Conservation (phyloP, 768 basidiomycete genomes). For the Boletus reticuloceps region DNA sequence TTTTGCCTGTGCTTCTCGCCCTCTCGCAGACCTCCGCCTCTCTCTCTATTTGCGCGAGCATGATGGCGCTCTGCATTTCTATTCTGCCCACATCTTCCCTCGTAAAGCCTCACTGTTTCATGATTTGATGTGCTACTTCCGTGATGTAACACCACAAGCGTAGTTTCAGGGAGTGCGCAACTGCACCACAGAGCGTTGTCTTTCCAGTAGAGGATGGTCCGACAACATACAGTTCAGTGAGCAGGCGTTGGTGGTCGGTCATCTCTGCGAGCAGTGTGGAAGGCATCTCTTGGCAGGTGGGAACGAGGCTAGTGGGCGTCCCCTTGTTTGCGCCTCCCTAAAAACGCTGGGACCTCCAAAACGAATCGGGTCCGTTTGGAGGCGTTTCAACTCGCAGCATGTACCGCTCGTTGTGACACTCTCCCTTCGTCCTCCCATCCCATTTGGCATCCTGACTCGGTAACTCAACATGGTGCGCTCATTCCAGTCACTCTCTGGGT, state of each 20-base stretch:
- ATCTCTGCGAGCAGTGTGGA: constrained; percentile 11
- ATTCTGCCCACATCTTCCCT: constrained; percentile 46
- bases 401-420: no score
- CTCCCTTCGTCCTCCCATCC: no score
- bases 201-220: constrained; percentile 70
- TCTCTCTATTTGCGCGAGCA: constrained; percentile 50
- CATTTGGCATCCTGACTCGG: no score
- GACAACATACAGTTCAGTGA: constrained; percentile 41
- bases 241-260: constrained; percentile 10
- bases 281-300: constrained; percentile 13
- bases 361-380: no score
- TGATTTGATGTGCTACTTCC: constrained; percentile 61
- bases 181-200: constrained; percentile 59
- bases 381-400: no score
- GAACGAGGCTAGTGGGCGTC: constrained; percentile 8
- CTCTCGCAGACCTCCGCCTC: constrained; percentile 34
- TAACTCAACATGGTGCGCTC: no score
- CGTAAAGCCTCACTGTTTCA: constrained; percentile 52
- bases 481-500: no score
- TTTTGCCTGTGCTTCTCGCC: constrained; percentile 12
- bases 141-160: constrained; percentile 42
- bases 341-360: constrained; percentile 9
- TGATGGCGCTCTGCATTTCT: constrained; percentile 64
- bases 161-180: constrained; percentile 43
- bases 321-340: constrained; percentile 8